phyloP scores from a whole-genome alignment of 176 grass and related monocot genomes.

The Paspalum notatum region DNA sequence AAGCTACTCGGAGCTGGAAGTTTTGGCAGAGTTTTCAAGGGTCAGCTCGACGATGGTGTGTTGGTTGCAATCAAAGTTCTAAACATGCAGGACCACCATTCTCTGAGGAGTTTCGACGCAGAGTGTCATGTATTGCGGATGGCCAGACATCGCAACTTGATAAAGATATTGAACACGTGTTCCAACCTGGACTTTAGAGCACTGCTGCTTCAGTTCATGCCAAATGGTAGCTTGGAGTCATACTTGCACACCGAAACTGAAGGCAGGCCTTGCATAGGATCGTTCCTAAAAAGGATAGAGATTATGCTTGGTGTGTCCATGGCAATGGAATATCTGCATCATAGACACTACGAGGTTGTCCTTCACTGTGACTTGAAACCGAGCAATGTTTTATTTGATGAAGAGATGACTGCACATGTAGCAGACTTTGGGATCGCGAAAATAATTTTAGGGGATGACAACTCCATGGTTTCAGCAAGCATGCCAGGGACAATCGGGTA shows the following conservation, averaged over 20 bases:
- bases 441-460: neutral
- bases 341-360: neutral
- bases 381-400: neutral
- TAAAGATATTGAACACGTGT: neutral
- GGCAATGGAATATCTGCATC: slow-evolving; percentile 1
- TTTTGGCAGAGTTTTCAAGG: neutral
- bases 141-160: slow-evolving; percentile 7
- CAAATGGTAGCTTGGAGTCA: neutral
- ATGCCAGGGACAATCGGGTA: neutral
- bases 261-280: neutral
- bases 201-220: slow-evolving; percentile 1
- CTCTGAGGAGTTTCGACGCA: neutral
- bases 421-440: neutral
- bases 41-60: neutral
- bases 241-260: neutral
- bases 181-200: slow-evolving; percentile 9
- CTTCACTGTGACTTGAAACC: neutral
- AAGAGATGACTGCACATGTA: neutral
- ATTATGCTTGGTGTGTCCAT: neutral
- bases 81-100: neutral
- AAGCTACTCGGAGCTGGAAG: no score
- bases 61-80: neutral
- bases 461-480: neutral
- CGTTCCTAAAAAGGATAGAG: neutral
- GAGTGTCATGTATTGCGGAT: neutral